Evolutionary conservation across 2,329 filamentous ascomycete species (phyloP), one percentile per base, ranked within the genome.

Genomic region (Fusarium robinianum): DNA sequence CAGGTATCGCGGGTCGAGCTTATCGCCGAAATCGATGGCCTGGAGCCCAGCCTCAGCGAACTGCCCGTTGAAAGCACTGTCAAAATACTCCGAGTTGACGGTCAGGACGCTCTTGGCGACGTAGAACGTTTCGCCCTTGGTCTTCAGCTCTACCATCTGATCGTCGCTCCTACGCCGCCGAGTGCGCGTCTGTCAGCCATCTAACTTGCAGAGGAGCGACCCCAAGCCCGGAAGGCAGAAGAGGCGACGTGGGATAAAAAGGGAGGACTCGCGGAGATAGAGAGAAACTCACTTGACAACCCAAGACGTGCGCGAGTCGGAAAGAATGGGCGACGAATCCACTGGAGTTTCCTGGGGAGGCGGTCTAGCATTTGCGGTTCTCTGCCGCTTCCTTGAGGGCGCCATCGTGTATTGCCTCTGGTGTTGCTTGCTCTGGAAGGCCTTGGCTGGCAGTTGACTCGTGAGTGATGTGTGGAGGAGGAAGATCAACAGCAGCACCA

Each of bases 21-120:
- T 64, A 9, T 65, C 59, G 23, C 43, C 53, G 15, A 69, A 68
- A 3, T 46, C 40, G 9, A 69, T 51, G 2, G 45, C 26, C 9
- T 63, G 55, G 19, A 61, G 58, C 22, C 53, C 55, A 3, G 53
- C 58, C 37, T 69, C 66, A 8, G 38, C 27, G 32, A 63, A 69
- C 6, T 55, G 49, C 9, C 62, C 48, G 36, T 50, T 52, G 16
- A 67, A 36, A 45, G 62, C 64, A 8, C 55, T 41, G 9, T 58
- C 51, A 27, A 69, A 69, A 32, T 69, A 69, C n/a, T 66, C 63
- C 1, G 67, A 69, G 33, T 64, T 57, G 16, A 55, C 54, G 7
- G 49, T 61, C 6, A 69, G 57, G 8, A 69, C 58, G 9, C 48
- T 56, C 36, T 55, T 63, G 41, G 66, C 60, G 10, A 64, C 61